A percentile compares a stretch with the other conserved stretches of the same genome.
Conservation (phyloP, 495 filamentous ascomycete genomes). For the Xylaria grammica region DNA sequence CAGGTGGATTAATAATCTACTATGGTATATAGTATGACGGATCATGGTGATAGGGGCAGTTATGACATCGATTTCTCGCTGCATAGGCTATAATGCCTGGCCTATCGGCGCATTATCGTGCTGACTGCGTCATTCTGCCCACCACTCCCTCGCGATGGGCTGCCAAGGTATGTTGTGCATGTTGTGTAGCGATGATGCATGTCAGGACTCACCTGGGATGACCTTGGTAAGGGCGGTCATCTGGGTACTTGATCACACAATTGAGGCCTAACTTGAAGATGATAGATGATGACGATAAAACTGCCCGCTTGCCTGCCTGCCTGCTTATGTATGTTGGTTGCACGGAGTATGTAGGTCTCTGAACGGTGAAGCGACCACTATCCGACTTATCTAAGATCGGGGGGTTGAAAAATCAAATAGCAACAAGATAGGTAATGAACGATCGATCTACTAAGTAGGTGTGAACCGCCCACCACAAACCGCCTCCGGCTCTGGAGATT, state of each 20-base stretch:
- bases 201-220: not conserved
- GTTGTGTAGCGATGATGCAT: not conserved
- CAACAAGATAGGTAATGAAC: no score
- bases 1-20: not conserved
- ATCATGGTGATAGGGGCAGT: not conserved
- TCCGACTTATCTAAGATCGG: not conserved
- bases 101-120: no score
- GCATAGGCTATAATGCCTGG: not conserved
- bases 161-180: constrained; percentile 16
- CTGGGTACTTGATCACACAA: no score
- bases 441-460: no score
- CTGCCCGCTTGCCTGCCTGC: no score
- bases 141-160: no score
- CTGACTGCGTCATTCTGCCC: no score
- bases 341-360: not conserved
- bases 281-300: not conserved
- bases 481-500: not conserved
- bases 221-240: not conserved
- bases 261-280: not conserved
- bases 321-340: not conserved
- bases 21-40: no score
- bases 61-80: not conserved
- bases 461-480: no score
- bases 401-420: no score
- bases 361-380: not conserved